phyloP scores from a whole-genome alignment of 805 yeast species.

The Monosporozyma siamensis region DNA sequence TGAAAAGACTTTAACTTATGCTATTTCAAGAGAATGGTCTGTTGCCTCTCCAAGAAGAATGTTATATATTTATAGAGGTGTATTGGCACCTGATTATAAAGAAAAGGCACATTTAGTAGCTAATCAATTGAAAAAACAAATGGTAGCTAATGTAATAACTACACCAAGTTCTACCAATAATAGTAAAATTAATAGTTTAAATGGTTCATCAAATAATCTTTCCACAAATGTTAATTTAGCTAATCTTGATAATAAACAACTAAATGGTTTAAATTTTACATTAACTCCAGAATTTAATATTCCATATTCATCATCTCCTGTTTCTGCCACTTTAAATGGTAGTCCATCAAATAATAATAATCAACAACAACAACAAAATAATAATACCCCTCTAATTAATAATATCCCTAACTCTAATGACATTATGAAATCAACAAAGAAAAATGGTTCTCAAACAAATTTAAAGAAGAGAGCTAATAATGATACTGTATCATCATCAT shows the following conservation, averaged over 20 bases:
- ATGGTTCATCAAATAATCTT: not conserved
- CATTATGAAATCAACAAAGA: slow-evolving; percentile 6
- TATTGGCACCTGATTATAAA: slow-evolving; percentile 65
- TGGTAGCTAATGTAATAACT: slow-evolving; percentile 2
- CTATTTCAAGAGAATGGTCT: slow-evolving; percentile 82
- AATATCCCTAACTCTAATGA: slow-evolving; percentile 5
- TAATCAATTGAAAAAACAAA: slow-evolving; percentile 20
- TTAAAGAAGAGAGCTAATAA: slow-evolving; percentile 1
- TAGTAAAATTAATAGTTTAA: not conserved
- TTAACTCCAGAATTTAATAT: slow-evolving; percentile 33
- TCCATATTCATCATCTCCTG: slow-evolving; percentile 72
- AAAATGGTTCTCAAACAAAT: slow-evolving; percentile 1
- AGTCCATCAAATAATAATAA: slow-evolving; percentile 7
- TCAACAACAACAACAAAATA: too few relatives aligned
- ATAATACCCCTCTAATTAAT: not conserved
- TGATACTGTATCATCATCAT: too few relatives aligned
- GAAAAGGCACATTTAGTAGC: slow-evolving; percentile 56
- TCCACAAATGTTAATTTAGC: not conserved
- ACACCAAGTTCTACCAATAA: not conserved
- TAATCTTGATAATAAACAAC: slow-evolving; percentile 1
- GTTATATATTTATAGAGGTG: slow-evolving; percentile 80
- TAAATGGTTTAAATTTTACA: slow-evolving; percentile 16
- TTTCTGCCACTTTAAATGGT: slow-evolving; percentile 51
- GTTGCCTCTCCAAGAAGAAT: slow-evolving; percentile 82
- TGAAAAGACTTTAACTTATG: slow-evolving; percentile 60